These are phyloP conservation scores for Naganishia sp. DNA, from an alignment of 1,284 basidiomycete species.

Conservation along the genomic window DNA sequence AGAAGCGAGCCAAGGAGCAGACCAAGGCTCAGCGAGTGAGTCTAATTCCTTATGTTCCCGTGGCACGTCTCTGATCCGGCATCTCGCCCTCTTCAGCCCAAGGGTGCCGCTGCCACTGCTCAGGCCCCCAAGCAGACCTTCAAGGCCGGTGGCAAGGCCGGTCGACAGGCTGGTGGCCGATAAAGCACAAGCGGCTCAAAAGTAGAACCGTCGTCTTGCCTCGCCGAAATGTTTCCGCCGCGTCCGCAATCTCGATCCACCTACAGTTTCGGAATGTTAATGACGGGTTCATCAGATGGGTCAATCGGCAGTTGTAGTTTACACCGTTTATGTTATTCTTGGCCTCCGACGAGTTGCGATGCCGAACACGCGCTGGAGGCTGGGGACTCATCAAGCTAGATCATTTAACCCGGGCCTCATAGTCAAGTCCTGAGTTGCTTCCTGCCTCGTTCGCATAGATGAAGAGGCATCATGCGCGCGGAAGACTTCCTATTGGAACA, in stretches of 20 bases:
- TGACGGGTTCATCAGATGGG: constrained; percentile 15
- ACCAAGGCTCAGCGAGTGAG: constrained; percentile 67
- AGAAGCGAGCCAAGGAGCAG: constrained; percentile 94
- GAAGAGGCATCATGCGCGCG: no score
- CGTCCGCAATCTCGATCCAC: not conserved
- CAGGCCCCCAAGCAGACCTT: constrained; percentile 94
- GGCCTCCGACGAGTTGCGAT: no score
- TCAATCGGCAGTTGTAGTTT: constrained; percentile 27
- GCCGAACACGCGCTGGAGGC: no score
- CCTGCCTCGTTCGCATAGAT: no score
- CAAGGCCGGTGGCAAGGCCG: constrained; percentile 70
- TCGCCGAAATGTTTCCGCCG: not conserved
- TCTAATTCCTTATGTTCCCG: not conserved
- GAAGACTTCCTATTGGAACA: no score
- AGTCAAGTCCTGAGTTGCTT: no score
- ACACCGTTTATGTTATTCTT: constrained; percentile 4
- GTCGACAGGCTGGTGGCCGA: constrained; percentile 44
- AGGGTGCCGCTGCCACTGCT: constrained; percentile 60
- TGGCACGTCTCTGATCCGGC: constrained; percentile 1
- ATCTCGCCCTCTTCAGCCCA: constrained; percentile 55
- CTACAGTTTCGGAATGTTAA: constrained; percentile 9
- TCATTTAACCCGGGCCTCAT: no score
- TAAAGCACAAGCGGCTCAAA: constrained; percentile 23
- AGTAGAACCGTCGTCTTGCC: constrained; percentile 4
- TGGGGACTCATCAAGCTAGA: no score